Base-by-base conservation (phyloP, 2,329 filamentous ascomycete genomes). In the Ophiostoma ulmi region DNA sequence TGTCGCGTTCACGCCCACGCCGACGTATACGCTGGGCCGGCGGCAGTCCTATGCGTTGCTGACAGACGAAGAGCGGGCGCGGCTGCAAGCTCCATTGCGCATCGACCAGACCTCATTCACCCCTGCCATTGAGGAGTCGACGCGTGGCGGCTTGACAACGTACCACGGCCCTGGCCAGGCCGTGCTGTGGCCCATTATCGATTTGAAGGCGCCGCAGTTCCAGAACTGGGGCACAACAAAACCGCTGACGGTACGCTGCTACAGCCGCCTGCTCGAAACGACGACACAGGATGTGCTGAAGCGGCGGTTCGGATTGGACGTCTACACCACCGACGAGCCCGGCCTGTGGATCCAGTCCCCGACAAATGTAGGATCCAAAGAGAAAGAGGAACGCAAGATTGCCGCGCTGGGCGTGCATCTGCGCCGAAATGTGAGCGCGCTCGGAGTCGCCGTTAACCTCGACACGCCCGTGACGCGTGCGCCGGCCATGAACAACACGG, bases 161-260 rank as follows among this genome's bases (percentile, higher is more conserved):
- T 98, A 97, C 81, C 95, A 99, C 78, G 95, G 94, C 0, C 95
- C 94, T 0, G 94, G 94, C 0, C 95, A 99, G 79, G 81, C 97
- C 67, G 91, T 97, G 48, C 88, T 94, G n/a, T 99, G 97, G 83
- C 93, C 94, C 3, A 87, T 97, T 68, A 79, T 97, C n/a, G 93
- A 97, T 78, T 85, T 98, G 71, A 87, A 87, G 86, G 73, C 70
- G 31, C 35, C 71, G 20, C 74, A 79, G 13, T 70, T 70, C 5
- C 11, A 11, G 17, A 61, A 55, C 44, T 55, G 39, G 22, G 36
- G 31, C 22, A 48, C 39, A 86, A 11, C 26, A 86, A 93, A 74
- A 0, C 82, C 77, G 65, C 83, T 95, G 26, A 89, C 86, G 5
- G 90, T 95, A 14, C 83, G 92, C 22, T 87, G 86, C 73, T 97